Base-by-base conservation (phyloP, 768 basidiomycete species). In the Lyophyllum decastes region DNA sequence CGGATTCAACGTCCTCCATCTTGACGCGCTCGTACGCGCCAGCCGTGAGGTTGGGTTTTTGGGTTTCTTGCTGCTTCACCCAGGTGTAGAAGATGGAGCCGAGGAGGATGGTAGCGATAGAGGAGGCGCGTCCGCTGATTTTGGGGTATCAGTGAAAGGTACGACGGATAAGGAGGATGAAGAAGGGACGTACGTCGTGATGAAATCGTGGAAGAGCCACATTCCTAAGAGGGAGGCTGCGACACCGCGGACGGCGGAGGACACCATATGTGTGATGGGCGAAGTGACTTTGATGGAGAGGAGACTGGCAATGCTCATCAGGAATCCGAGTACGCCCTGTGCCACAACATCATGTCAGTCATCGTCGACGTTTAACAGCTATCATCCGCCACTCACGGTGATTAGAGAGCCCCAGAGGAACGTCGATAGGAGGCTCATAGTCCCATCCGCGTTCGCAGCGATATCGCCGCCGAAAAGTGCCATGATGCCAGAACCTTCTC, bases 261-360 rank as follows among this genome's bases (percentile, higher is more conserved):
- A 95, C 25, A 97, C 78, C 95, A 98, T 98, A 72, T 98, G 95
- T 2, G 95, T 95, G 70, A 98, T 94, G 14, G 95, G 95, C 1
- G 94, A 96, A 8, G 95, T 98, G 60, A 98, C 91, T 72, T 98
- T 95, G 79, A 98, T 97, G 24, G 92, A 95, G 27, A 98, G 80
- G 59, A 95, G 76, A 61, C 92, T 93, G 10, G 95, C 95, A 53
- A 98, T 84, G 74, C 90, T 93, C 85, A 98, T 97, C 64, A 95
- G 75, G 82, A 97, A 98, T 10, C 95, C 95, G 52, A 97, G 76
- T 17, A 82, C 75, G 30, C 95, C 95, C 92, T 22, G 25, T 49
- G 59, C 8, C 7, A 61, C 11, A 16, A 30, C 30, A 10, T 4
- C 10, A 5, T 30, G 22, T 17, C 2, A 1, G n/a, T 30, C 26